Evolutionary conservation across 805 yeast species (phyloP), one percentile per base, ranked within the genome.

Genomic region (Ogataea populi-albae): DNA sequence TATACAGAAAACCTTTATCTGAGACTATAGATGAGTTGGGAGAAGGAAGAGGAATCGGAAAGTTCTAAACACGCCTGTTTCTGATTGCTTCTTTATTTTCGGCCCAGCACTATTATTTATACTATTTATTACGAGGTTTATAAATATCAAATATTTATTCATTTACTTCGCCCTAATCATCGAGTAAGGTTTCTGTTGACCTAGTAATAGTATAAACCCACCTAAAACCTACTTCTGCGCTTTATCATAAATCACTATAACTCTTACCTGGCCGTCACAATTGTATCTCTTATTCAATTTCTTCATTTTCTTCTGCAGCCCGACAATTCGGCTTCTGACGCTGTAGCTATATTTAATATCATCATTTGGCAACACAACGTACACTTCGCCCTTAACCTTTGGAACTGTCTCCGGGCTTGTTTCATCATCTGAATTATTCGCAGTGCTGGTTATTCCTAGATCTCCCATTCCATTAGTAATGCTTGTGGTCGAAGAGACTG

Each of bases 1-100:
- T 78, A 57, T 75, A 79, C 66, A 80, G 95, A 69, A 75, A 85
- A 54, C 95, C 95, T 12, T 64, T 86, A 47, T 77, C 87, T 15
- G 88, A 84, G 63, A 84, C 94, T 7, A 74, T 82, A 18, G 81
- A 76, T 43, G 80, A 79, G 52, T 68, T 86, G 48, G 95, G 95
- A 46, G 77, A 64, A 47, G 81, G 81, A 36, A 66, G 81, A 57
- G 80, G 81, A 48, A 70, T 75, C 41, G 68, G 71, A 47, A 62
- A 57, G 37, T 24, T 19, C 10, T 38, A 27, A 18, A 16, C 4
- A 11, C 14, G 14, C 10, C 14, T 25, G 10, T 12, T 9, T 25
- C 9, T 22, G 10, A 22, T 9, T 22, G 23, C 23, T 22, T 22
- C 23, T 22, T 22, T 22, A 22, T 22, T 9, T 22, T 22, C 10